phyloP scores from a whole-genome alignment of 2,329 filamentous ascomycete genomes.

The Epichloe typhina region DNA sequence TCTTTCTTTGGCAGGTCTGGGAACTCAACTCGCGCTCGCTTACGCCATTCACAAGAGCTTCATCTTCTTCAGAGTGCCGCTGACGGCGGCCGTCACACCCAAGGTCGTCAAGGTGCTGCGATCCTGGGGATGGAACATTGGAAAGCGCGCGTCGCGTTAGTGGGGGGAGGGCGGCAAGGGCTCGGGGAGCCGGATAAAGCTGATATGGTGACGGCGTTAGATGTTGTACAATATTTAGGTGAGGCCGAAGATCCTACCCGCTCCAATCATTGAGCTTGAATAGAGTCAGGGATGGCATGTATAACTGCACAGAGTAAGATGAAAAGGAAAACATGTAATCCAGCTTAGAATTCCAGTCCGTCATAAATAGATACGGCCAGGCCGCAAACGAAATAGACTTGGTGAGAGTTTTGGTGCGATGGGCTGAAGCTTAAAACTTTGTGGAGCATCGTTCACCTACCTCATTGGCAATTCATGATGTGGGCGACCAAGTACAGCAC shows the following conservation, averaged over 20 bases:
- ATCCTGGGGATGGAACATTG: slow-evolving; percentile 89
- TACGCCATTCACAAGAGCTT: slow-evolving; percentile 98
- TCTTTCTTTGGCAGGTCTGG: slow-evolving; percentile 34
- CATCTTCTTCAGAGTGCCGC: slow-evolving; percentile 87
- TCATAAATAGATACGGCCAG: neutral
- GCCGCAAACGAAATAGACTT: too few species aligned
- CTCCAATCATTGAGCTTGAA: neutral
- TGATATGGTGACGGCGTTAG: neutral
- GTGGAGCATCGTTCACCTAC: neutral
- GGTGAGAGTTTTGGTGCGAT: neutral
- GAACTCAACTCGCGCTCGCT: slow-evolving; percentile 78
- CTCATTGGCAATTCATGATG: neutral
- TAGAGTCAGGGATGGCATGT: neutral
- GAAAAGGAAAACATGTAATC: too few species aligned
- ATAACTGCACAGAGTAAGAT: neutral
- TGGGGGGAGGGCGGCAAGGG: neutral
- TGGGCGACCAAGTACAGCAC: too few species aligned
- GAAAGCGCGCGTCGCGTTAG: slow-evolving; percentile 42
- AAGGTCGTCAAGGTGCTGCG: slow-evolving; percentile 86
- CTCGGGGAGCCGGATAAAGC: neutral
- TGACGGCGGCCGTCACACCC: slow-evolving; percentile 80
- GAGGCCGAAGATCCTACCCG: neutral
- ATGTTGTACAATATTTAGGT: slow-evolving; percentile 4
- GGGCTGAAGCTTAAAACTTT: neutral
- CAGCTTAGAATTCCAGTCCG: too few species aligned